phyloP scores from a whole-genome alignment of 1,139 yeast species.

The Hanseniaspora gamundiae region DNA sequence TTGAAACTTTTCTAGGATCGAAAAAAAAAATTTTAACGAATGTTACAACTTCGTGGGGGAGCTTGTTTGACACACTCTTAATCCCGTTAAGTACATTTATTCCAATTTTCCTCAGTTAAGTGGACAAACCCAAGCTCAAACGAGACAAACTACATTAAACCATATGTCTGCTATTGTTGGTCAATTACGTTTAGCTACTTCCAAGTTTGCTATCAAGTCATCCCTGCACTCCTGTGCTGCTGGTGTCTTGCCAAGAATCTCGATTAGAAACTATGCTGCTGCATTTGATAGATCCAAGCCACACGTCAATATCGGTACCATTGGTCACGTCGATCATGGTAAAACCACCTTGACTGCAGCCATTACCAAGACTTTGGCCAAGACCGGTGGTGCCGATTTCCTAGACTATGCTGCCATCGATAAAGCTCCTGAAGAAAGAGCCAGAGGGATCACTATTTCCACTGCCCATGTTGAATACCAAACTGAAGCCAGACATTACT shows the following conservation, averaged over 20 bases:
- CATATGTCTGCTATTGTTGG: constrained; percentile 4
- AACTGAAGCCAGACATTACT: constrained; percentile 85
- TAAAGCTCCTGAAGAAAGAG: constrained; percentile 99
- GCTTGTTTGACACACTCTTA: too few species aligned
- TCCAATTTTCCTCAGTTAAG: too few species aligned
- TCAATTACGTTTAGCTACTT: constrained; percentile 1
- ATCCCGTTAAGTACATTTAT: too few species aligned
- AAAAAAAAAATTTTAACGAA: too few species aligned
- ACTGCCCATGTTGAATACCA: constrained; percentile 96
- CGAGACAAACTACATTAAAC: not conserved
- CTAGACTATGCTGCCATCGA: constrained; percentile 90
- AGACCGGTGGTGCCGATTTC: constrained; percentile 84
- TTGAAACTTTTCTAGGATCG: too few species aligned
- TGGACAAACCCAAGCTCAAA: too few species aligned
- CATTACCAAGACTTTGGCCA: constrained; percentile 86
- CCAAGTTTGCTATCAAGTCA: not conserved
- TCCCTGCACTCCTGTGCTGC: constrained; percentile 1
- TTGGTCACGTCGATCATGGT: constrained; percentile 97
- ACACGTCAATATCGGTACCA: constrained; percentile 92
- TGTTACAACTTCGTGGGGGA: too few species aligned
- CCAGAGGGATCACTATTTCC: constrained; percentile 97
- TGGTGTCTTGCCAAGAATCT: constrained; percentile 3
- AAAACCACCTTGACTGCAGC: constrained; percentile 98
- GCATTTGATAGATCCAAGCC: constrained; percentile 88
- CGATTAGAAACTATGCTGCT: constrained; percentile 33